Base-by-base conservation (phyloP, 805 yeast species). In the Jamesozyma piceae region DNA sequence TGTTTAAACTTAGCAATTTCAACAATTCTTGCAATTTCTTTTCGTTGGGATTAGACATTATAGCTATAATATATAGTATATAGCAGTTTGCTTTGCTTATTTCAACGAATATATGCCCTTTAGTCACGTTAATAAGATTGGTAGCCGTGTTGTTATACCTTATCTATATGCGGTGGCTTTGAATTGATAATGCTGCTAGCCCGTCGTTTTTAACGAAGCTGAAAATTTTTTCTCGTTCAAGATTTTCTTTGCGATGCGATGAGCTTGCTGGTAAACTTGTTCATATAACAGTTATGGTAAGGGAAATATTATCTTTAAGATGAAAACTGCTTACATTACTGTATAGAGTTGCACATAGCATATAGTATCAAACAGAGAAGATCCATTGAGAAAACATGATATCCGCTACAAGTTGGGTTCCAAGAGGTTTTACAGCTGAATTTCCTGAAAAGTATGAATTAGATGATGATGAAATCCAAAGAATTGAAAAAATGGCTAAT, bases 381-480 rank as follows among this genome's bases (percentile, higher is more conserved):
- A 30, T 15, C 33, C n/a, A 30, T 30, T 14, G n/a, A 11, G 13
- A 6, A 29, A 36, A 1, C 28, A 88, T 89, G 95, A 82, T 90
- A 49, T 87, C 98, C 32, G 82, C 97, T 22, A 80, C 92, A 38
- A 69, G 80, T 40, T 92, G 98, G 97, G 95, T 90, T 20, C 97
- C 97, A 39, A 77, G 95, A 56, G 98, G 98, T 4, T 83, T 73
- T 63, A 94, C 98, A 24, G 76, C 94, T 31, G 97, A 89, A 63
- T 85, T 81, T 58, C 97, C 98, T 5, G 86, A 78, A 55, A 77
- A 82, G 57, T 88, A 87, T 55, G 95, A 86, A 51, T 67, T 90
- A 42, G 80, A 88, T 52, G 97, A 92, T 48, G 90, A 76, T 46
- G 98, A 92, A 66, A 80, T 92, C 85, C 90, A 78, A 44, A 75